Base-by-base conservation (phyloP, 768 basidiomycete genomes). In the Exidia glandulosa region DNA sequence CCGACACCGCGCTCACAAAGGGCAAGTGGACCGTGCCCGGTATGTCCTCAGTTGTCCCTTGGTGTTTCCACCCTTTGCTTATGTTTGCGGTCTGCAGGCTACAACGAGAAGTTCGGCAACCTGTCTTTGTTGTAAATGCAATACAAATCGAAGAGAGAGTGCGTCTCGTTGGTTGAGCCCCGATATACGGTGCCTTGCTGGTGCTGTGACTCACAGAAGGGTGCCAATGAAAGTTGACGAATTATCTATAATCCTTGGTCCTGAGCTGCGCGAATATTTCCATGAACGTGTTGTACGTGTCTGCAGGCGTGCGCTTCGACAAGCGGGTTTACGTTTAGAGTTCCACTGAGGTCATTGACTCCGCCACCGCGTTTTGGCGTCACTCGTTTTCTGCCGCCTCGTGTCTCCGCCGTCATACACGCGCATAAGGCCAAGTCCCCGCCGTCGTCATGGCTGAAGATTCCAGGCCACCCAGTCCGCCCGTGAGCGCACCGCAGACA, bases 21-120 rank as follows among this genome's bases (percentile, higher is more conserved):
- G 94, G 94, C 74, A 96, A 97, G 79, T 96, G 92, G 88, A 92
- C 88, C 68, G 94, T 97, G 61, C 95, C 95, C 68, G 94, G 94
- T 87, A 70, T 58, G 79, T 63, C 30, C 14, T n/a, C 30, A n/a
- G 32, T 16, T 31, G 32, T 32, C 1, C 13, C 54, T 33, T 55
- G 14, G 23, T 59, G 9, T n/a, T 45, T 34, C 45, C 59, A 45
- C 16, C 32, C 65, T 37, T 41, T 60, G 52, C 55, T 29, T 4
- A 60, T 59, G 14, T 36, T 36, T 47, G 14, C 57, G 56, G 31
- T 41, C 23, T 57, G 33, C 66, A 88, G 87, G 88, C 36, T 90
- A 90, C 84, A 86, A 90, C 80, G 93, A 95, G 82, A 94, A 94
- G 79, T 95, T 94, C 72, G 93, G 93, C 70, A 91, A 95, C 73